Base-by-base conservation (phyloP, 495 filamentous ascomycete species). In the Elaphomyces granulatus region DNA sequence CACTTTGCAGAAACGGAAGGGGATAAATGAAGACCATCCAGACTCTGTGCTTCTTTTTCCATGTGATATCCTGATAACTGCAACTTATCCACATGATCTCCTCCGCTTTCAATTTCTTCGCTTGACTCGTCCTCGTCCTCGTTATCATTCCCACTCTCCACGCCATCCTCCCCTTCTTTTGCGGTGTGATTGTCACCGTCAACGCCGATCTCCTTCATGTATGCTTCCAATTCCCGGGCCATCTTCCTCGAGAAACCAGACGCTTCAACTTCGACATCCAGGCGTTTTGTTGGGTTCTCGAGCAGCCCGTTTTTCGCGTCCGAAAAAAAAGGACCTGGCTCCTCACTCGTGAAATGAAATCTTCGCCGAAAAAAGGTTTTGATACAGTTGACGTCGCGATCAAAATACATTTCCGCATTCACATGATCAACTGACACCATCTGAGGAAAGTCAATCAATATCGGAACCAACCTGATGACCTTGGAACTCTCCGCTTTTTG, bases 401-500 rank as follows among this genome's bases (percentile, higher is more conserved):
- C 82, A 48, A 96, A 96, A 58, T 95, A 94, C 70, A 83, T 87
- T 47, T 86, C 77, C 38, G 90, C 92, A 53, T 99, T 93, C 9
- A 59, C 59, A 53, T 99, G 92, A 49, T 92, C 83, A 48, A 94
- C 80, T n/a, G 86, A 94, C 2, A 96, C 73, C 81, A 94, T 94
- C 61, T 99, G 90, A 1, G 90, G 90, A 56, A 99, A 99, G 61
- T 99, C 92, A 48, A 99, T 99, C 19, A 96, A 58, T 37, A 92
- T 71, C 3, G 90, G 87, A 12, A 49, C 47, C 43, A 68, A 51
- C 45, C 45, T 46, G 39, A 66, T 42, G 34, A 62, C 56, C 36
- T 58, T 56, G 42, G 51, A 44, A 21, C 36, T 44, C 17, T 51
- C 53, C n/a, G 62, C 62, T 21, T 47, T 44, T 19, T 47, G 49